These are phyloP conservation scores for Mrakiaceae sp. DNA, from an alignment of 1,284 basidiomycete genomes.

Conservation along the genomic window DNA sequence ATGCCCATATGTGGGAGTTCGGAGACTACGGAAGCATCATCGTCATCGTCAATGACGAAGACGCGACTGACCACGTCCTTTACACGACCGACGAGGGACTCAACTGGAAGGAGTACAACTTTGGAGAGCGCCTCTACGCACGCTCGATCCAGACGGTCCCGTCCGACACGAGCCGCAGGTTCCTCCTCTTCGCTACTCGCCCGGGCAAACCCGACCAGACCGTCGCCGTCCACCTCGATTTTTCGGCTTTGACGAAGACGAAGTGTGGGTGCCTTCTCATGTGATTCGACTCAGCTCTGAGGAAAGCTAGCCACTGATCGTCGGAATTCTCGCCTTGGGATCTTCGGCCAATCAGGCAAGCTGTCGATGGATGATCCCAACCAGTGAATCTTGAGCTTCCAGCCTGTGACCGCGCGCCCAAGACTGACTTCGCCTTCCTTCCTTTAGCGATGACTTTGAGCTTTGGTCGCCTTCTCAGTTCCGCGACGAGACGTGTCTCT, in stretches of 20 bases:
- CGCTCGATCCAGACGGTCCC: conserved; percentile 76
- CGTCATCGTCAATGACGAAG: conserved; percentile 89
- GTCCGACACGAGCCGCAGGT: conserved; percentile 77
- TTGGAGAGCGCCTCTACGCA: conserved; percentile 68
- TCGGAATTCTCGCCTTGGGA: not conserved
- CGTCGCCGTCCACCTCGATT: conserved; percentile 79
- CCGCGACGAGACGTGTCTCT: conserved; percentile 64
- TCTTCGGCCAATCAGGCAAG: conserved; percentile 42
- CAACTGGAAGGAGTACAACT: conserved; percentile 78
- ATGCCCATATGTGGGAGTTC: conserved; percentile 95
- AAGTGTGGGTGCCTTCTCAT: conserved; percentile 48
- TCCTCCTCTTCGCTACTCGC: conserved; percentile 68
- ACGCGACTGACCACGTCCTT: conserved; percentile 74
- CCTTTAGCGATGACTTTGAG: conserved; percentile 67
- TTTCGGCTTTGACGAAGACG: conserved; percentile 59
- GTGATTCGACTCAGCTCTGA: not conserved
- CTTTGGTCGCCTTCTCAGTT: conserved; percentile 85
- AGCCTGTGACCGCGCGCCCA: no score
- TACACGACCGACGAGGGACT: conserved; percentile 82
- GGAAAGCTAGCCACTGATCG: not conserved
- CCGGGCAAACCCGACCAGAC: conserved; percentile 43
- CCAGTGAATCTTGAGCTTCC: conserved; percentile 24
- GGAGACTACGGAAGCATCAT: conserved; percentile 93
- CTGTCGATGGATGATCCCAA: conserved; percentile 57
- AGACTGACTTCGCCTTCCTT: no score